Conservation (phyloP, 257 asterid genomes). For the Asclepias syriaca region DNA sequence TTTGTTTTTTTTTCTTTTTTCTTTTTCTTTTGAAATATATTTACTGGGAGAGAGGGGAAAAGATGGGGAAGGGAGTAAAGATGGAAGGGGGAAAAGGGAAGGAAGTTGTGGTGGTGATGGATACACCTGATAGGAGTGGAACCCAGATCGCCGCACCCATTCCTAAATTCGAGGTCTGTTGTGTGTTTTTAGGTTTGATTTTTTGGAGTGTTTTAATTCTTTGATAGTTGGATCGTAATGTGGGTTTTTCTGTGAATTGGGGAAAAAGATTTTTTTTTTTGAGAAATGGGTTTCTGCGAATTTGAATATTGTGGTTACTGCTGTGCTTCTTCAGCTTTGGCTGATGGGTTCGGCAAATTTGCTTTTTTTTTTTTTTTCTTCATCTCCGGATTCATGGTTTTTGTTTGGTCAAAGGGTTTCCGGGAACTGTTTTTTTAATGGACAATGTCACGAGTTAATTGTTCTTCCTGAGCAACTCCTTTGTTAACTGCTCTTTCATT, state of each 20-base stretch:
- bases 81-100: no score
- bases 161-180: conserved; percentile 68
- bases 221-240: conserved; percentile 10
- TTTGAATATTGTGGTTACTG: conserved; percentile 1
- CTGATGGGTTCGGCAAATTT: background rate
- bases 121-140: no score
- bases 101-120: no score
- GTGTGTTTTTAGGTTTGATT: background rate
- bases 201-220: background rate
- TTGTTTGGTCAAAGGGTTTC: background rate
- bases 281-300: conserved; percentile 25
- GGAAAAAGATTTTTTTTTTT: conserved; percentile 2
- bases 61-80: no score
- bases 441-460: background rate
- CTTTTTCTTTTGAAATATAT: no score
- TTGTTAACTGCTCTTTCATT: background rate
- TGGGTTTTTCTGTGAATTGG: conserved; percentile 16
- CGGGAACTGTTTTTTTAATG: conserved; percentile 9
- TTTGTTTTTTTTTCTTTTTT: no score
- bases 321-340: background rate
- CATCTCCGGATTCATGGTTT: background rate
- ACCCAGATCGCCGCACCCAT: conserved; percentile 63
- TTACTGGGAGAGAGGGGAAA: no score
- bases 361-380: background rate
- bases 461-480: background rate